phyloP scores from a whole-genome alignment of 1,284 basidiomycete genomes.

The Rhodofomes roseus region DNA sequence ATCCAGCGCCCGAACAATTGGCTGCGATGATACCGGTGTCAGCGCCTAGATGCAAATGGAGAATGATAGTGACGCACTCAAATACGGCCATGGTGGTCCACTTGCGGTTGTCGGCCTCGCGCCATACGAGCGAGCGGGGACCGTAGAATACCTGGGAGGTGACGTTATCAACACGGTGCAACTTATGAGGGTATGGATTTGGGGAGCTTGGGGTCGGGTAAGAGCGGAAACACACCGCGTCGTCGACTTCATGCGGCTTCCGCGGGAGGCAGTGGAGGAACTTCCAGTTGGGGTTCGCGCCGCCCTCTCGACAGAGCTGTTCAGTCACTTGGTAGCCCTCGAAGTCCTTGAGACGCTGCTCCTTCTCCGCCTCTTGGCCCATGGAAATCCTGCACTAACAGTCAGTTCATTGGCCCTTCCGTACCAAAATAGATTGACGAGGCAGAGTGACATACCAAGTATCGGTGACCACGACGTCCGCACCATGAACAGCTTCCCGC shows the following conservation, averaged over 20 bases:
- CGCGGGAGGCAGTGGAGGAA: slow-evolving; percentile 97
- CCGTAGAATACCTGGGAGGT: slow-evolving; percentile 60
- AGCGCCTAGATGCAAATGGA: neutral
- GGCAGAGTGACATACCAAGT: slow-evolving; percentile 65
- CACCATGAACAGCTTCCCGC: slow-evolving; percentile 81
- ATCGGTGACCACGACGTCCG: slow-evolving; percentile 94
- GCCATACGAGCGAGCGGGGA: slow-evolving; percentile 71
- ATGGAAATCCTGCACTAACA: slow-evolving; percentile 80
- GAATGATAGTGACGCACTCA: slow-evolving; percentile 52
- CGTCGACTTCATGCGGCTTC: slow-evolving; percentile 91
- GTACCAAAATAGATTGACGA: neutral
- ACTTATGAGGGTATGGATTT: neutral
- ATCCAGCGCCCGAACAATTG: slow-evolving; percentile 49
- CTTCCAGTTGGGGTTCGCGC: slow-evolving; percentile 87
- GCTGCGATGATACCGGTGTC: slow-evolving; percentile 23
- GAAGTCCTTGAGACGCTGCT: slow-evolving; percentile 86
- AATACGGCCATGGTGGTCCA: slow-evolving; percentile 93
- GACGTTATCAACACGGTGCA: neutral
- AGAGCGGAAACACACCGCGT: slow-evolving; percentile 58
- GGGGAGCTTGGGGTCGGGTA: neutral
- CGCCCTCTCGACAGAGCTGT: slow-evolving; percentile 70
- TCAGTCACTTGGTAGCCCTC: slow-evolving; percentile 95
- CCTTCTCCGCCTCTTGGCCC: slow-evolving; percentile 96
- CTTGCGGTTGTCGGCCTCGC: slow-evolving; percentile 82
- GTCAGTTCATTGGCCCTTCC: neutral